Evolutionary conservation across 2,329 filamentous ascomycete genomes (phyloP), one percentile per base, ranked within the genome.

Genomic region (Erysiphe pulchra): DNA sequence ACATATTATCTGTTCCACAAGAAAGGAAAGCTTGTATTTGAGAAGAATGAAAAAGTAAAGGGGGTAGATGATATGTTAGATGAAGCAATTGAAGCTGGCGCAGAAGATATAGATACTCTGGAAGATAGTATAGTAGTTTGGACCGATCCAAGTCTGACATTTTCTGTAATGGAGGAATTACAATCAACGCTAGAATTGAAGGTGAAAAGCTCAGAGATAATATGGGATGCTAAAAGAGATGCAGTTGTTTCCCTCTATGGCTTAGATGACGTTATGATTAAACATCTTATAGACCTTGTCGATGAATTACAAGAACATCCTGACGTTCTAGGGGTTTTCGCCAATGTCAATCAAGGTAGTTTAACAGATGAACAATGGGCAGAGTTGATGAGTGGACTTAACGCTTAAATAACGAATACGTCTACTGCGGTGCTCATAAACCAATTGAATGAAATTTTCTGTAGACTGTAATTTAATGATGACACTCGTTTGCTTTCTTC

Each of bases 1-100:
- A 84, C 82, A 12, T 74, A 73, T 8, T 95, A 87, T 61, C 69
- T 92, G 55, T 98, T 98, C 59, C 71, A 81, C 47, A 80, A 80
- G 56, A 78, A 77, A 48, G 90, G 90, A 1, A 70, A 77, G 45
- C 69, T 85, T 28, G 66, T 77, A 3, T 77, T 94, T 55, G 73
- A 75, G 56, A 65, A 68, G 50, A 69, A 69, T 51, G 67, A 71
- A 42, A 49, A 62, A 24, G 61, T 58, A 20, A 57, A 60, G 1
- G 59, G 65, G 10, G 69, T 73, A 6, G 73, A 90, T 44, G 77
- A 85, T 36, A 72, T 83, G 20, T 63, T 94, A 38, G 77, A 94
- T 52, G 72, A 77, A 46, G 84, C 82, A 6, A 75, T 95, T 44
- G 86, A 94, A 56, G 80, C 80, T 10, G 87, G 85, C 10, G 81